phyloP scores from a whole-genome alignment of 306 rosid genomes.

The Trichosanthes cucumerina region DNA sequence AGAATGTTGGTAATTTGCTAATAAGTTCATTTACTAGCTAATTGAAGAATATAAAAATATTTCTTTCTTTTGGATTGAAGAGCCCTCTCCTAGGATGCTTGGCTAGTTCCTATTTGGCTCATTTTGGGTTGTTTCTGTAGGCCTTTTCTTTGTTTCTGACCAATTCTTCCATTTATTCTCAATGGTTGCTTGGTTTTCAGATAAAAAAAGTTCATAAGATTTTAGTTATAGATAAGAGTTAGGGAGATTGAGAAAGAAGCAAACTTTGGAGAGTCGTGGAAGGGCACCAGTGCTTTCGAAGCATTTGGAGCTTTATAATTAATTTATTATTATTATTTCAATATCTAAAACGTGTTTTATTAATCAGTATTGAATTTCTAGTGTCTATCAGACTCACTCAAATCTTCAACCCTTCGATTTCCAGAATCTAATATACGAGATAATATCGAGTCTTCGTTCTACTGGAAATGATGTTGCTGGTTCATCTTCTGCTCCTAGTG shows the following conservation, averaged over 20 bases:
- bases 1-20: background rate
- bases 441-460: slow-evolving; percentile 55
- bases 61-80: background rate
- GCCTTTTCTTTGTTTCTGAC: background rate
- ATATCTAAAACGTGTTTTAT: background rate
- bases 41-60: background rate
- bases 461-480: slow-evolving; percentile 49
- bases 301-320: background rate
- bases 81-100: background rate
- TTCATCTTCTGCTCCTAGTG: slow-evolving; percentile 69
- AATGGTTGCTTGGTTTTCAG: background rate
- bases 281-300: background rate
- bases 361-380: background rate
- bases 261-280: background rate
- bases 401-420: slow-evolving; percentile 10
- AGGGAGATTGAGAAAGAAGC: background rate
- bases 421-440: slow-evolving; percentile 58
- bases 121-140: background rate
- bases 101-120: background rate
- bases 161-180: background rate
- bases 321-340: background rate
- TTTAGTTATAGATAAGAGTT: background rate
- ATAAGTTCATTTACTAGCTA: background rate
- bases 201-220: background rate
- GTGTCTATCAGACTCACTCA: background rate